Percentiles rank a stretch among this genome's conserved stretches.
Evolutionary conservation across 2,329 filamentous ascomycete genomes (phyloP).

Genomic region (Alternaria infectoria): DNA sequence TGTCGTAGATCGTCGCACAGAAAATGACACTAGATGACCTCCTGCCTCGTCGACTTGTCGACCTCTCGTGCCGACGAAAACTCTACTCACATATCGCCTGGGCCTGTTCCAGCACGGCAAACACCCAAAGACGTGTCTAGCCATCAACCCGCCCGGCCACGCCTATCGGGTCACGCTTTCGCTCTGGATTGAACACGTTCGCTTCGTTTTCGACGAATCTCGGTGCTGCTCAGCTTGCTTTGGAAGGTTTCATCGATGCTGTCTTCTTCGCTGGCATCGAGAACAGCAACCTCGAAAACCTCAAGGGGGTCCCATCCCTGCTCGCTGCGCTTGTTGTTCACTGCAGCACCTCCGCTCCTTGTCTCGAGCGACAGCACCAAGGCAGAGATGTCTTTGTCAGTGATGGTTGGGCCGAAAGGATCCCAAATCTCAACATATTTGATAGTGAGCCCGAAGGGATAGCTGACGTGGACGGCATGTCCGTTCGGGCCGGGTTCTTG

Average conservation of each 20-base stretch:
- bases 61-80: constrained; percentile 9
- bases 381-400: constrained; percentile 76
- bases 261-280: constrained; percentile 69
- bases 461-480: constrained; percentile 61
- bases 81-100: constrained; percentile 15
- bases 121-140: constrained; percentile 13
- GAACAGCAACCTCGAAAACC: constrained; percentile 87
- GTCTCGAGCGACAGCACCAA: constrained; percentile 91
- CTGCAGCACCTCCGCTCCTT: constrained; percentile 77
- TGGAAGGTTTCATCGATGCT: constrained; percentile 67
- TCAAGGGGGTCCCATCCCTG: constrained; percentile 78
- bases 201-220: constrained; percentile 64
- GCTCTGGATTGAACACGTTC: constrained; percentile 33
- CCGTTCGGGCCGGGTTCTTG: constrained; percentile 56
- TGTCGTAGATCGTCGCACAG: constrained; percentile 33
- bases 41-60: constrained; percentile 18
- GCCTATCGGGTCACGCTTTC: constrained; percentile 25
- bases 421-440: constrained; percentile 87
- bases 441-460: constrained; percentile 69
- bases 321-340: constrained; percentile 81
- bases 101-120: constrained; percentile 10
- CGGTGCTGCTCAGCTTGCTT: constrained; percentile 89
- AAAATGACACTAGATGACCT: constrained; percentile 21
- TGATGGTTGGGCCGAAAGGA: constrained; percentile 88
- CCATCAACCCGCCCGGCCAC: background rate